Conservation (phyloP, 352 stramenopile genomes). For the Pythium oligandrum region DNA sequence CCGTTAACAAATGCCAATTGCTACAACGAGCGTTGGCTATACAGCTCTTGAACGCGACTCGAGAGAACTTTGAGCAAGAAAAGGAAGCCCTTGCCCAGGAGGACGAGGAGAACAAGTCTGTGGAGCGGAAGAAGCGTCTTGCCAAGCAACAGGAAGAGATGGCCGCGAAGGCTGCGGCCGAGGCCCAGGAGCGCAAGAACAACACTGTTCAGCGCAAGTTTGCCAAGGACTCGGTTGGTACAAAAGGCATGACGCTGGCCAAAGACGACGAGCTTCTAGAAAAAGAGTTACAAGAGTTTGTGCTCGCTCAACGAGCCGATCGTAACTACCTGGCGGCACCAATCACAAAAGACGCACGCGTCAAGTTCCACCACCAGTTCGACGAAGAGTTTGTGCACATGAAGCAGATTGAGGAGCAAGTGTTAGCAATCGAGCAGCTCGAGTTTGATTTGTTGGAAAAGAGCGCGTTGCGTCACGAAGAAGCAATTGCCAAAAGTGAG, state of each 20-base stretch:
- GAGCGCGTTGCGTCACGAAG: slow-evolving; percentile 44
- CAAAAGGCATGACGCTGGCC: slow-evolving; percentile 44
- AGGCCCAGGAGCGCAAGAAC: slow-evolving; percentile 31
- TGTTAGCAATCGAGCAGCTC: slow-evolving; percentile 43
- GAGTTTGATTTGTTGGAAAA: slow-evolving; percentile 74
- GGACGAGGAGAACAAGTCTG: slow-evolving; percentile 39
- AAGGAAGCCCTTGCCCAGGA: slow-evolving; percentile 39
- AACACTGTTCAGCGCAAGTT: slow-evolving; percentile 29
- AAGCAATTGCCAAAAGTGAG: slow-evolving; percentile 29
- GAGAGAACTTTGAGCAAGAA: slow-evolving; percentile 53
- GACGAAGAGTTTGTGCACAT: slow-evolving; percentile 64
- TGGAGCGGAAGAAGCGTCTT: slow-evolving; percentile 41
- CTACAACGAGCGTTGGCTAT: slow-evolving; percentile 49
- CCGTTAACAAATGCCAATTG: slow-evolving; percentile 26
- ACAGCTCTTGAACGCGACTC: slow-evolving; percentile 54
- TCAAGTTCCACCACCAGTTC: slow-evolving; percentile 27
- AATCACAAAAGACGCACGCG: slow-evolving; percentile 32
- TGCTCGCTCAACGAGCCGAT: slow-evolving; percentile 34
- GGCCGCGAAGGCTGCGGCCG: slow-evolving; percentile 39
- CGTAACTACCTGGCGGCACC: slow-evolving; percentile 41
- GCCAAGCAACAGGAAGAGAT: slow-evolving; percentile 38
- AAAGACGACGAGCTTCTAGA: slow-evolving; percentile 57
- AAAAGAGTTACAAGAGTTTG: slow-evolving; percentile 47
- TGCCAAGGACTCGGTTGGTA: slow-evolving; percentile 40
- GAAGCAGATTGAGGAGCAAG: slow-evolving; percentile 45